A percentile compares a stretch with the other conserved stretches of the same genome.
These are phyloP conservation scores for Antitrichia curtipendula DNA, from an alignment of 225 moss, liverwort and hornwort species.

Conservation along the genomic window DNA sequence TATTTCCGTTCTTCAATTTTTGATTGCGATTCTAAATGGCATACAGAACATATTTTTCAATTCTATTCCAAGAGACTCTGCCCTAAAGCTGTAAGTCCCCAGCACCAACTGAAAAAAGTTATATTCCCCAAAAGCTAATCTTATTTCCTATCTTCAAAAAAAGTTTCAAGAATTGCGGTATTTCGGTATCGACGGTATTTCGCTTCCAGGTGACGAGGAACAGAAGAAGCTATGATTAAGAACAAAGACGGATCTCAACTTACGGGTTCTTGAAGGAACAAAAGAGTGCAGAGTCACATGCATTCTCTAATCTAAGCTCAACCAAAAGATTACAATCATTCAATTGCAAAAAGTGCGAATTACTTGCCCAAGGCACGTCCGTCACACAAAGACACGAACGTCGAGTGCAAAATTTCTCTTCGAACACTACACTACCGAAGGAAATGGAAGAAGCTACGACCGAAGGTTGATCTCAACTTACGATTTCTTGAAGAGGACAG, in stretches of 20 bases:
- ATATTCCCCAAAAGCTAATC: too few species aligned
- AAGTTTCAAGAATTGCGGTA: too few species aligned
- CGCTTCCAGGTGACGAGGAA: neutral
- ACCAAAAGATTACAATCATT: neutral
- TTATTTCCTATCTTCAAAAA: too few species aligned
- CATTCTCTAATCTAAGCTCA: neutral
- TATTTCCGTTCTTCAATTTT: neutral
- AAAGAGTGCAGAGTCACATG: neutral
- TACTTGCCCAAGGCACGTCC: neutral
- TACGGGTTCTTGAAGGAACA: neutral
- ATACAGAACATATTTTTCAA: neutral
- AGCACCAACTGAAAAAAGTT: too few species aligned
- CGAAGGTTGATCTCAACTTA: neutral
- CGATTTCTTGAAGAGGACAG: neutral
- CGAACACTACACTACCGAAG: neutral
- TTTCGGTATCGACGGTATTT: neutral
- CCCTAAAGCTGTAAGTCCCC: neutral
- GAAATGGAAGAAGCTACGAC: neutral
- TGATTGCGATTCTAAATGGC: neutral
- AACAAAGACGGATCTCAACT: neutral
- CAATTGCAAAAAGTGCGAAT: neutral
- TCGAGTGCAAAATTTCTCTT: neutral
- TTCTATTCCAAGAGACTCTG: neutral
- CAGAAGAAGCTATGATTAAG: neutral
- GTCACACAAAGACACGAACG: neutral